Evolutionary conservation across 78 protist genomes (phyloP).

Genomic region (Monosiga brevicollis): DNA sequence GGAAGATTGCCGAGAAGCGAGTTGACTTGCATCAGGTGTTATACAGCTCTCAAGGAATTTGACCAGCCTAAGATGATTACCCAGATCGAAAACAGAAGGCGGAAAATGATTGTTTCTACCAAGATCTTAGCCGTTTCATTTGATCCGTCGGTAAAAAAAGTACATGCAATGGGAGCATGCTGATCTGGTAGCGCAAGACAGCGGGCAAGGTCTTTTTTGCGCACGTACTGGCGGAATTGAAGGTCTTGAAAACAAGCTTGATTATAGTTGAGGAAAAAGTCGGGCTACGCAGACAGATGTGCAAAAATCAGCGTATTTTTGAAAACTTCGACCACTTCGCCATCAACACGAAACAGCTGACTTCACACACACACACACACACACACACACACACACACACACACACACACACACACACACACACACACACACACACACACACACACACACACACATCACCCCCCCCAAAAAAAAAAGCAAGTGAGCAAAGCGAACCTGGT

Average conservation of each 20-base stretch:
- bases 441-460: not conserved
- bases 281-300: not conserved
- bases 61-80: too few relatives aligned
- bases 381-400: constrained; percentile 14
- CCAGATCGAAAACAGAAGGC: not conserved
- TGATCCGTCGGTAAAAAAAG: not conserved
- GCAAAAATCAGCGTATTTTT: not conserved
- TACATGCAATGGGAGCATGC: not conserved
- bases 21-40: not conserved
- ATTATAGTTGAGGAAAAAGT: not conserved
- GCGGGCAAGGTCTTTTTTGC: not conserved
- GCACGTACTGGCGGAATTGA: not conserved
- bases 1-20: not conserved
- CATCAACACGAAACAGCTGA: not conserved
- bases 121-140: not conserved
- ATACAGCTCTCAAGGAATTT: not conserved
- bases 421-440: constrained; percentile 3
- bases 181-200: not conserved
- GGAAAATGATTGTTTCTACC: not conserved
- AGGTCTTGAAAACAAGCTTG: not conserved
- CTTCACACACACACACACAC: not conserved
- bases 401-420: constrained; percentile 3
- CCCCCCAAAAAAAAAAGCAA: too few relatives aligned
- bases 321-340: not conserved
- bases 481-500: too few relatives aligned